These are phyloP conservation scores for Croton setiger DNA, from an alignment of 441 rosid genomes.

Conservation along the genomic window DNA sequence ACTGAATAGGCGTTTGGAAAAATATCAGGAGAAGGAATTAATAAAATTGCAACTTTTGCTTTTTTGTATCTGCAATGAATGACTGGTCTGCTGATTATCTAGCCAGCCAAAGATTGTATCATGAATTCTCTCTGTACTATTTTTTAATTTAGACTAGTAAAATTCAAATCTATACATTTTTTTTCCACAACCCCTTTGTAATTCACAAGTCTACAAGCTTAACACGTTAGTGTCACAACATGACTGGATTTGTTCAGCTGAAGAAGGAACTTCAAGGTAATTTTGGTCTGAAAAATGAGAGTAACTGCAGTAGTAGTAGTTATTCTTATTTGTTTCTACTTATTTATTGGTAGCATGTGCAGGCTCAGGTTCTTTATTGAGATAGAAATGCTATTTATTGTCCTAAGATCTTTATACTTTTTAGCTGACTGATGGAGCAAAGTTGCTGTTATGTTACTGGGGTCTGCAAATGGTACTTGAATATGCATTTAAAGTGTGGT, in stretches of 20 bases:
- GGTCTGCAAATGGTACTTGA: neutral
- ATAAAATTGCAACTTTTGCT: neutral
- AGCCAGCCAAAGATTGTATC: neutral
- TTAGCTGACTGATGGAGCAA: too few species aligned
- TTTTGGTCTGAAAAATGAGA: neutral
- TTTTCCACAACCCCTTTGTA: neutral
- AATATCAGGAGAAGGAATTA: constrained; percentile 9
- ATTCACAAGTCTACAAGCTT: neutral
- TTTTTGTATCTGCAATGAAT: neutral
- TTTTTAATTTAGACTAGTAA: neutral
- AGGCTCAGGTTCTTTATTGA: neutral
- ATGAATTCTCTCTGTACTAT: neutral
- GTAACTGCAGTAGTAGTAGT: neutral
- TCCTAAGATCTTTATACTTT: too few species aligned
- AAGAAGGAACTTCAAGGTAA: neutral
- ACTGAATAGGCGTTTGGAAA: neutral
- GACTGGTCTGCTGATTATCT: neutral
- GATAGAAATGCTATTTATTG: neutral
- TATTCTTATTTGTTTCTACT: neutral
- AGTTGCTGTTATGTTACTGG: neutral
- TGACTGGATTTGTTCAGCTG: constrained; percentile 1
- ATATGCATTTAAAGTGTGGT: neutral
- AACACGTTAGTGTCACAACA: neutral
- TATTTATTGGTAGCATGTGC: too few species aligned
- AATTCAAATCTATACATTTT: constrained; percentile 1